Evolutionary conservation across 2,329 filamentous ascomycete species (phyloP).

Genomic region (Nemania diffusa): DNA sequence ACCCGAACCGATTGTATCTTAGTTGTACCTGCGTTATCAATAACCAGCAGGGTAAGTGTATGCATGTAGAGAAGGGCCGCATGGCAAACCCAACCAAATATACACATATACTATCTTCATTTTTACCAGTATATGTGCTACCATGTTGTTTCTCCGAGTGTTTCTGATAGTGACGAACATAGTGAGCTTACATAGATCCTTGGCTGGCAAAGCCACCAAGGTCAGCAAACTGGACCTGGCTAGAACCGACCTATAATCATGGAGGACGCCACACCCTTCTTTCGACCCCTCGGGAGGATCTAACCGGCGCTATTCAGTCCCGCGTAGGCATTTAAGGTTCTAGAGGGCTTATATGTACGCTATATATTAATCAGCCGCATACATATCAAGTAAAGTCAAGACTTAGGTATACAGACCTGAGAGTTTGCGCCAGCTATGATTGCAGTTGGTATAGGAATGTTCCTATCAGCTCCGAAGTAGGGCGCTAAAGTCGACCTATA

Average conservation of each 20-base stretch:
- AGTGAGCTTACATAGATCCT: too few relatives aligned
- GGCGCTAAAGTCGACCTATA: not conserved
- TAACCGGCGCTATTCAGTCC: constrained; percentile 6
- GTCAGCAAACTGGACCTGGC: not conserved
- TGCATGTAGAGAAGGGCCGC: constrained; percentile 16
- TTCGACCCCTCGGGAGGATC: not conserved
- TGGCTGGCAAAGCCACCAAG: not conserved
- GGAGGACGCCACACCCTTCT: constrained; percentile 1
- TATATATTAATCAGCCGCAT: constrained; percentile 5
- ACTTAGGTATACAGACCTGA: not conserved
- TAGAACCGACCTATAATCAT: constrained; percentile 10
- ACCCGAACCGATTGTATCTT: constrained; percentile 13
- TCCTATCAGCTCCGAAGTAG: not conserved
- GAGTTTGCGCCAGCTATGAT: not conserved
- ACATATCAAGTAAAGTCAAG: not conserved
- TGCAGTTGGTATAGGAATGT: not conserved
- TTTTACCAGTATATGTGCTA: not conserved
- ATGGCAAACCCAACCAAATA: not conserved
- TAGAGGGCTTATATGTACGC: not conserved
- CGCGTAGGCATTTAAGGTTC: not conserved
- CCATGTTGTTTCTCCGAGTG: not conserved
- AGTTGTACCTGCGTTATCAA: not conserved
- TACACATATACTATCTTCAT: not conserved
- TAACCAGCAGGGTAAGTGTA: constrained; percentile 11
- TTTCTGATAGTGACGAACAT: not conserved